Percentiles rank a stretch among this genome's conserved stretches.
Conservation (phyloP, 1,284 basidiomycete species). For the Fomitopsis betulina region DNA sequence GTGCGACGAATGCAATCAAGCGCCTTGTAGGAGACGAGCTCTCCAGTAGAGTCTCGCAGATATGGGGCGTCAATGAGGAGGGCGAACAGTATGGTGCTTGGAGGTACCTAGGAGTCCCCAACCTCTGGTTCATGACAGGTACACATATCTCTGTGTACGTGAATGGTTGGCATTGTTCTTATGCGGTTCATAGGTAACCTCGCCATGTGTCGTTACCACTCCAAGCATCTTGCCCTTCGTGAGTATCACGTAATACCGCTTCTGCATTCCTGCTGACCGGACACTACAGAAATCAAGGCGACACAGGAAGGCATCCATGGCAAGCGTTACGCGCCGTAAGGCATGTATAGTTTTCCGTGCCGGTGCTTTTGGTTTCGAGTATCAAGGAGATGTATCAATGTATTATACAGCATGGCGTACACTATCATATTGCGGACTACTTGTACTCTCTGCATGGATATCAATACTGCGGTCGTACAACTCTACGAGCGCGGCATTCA, state of each 20-base stretch:
- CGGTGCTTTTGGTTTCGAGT: background rate
- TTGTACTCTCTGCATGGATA: background rate
- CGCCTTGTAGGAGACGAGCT: slow-evolving; percentile 46
- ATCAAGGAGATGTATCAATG: background rate
- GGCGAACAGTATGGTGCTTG: slow-evolving; percentile 51
- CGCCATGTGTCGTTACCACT: slow-evolving; percentile 49
- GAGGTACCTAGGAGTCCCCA: slow-evolving; percentile 44
- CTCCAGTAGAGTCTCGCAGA: slow-evolving; percentile 37
- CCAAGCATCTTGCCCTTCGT: slow-evolving; percentile 59
- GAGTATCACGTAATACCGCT: slow-evolving; percentile 22
- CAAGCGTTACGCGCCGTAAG: slow-evolving; percentile 32
- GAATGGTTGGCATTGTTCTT: background rate
- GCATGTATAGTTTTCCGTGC: background rate
- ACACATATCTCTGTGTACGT: background rate
- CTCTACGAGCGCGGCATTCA: no score
- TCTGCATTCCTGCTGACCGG: background rate
- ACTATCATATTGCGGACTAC: background rate
- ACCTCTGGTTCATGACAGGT: slow-evolving; percentile 58
- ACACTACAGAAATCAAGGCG: slow-evolving; percentile 49
- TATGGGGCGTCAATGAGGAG: slow-evolving; percentile 48
- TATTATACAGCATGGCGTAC: background rate
- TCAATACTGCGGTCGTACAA: no score
- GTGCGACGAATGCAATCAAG: slow-evolving; percentile 35
- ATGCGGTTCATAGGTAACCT: slow-evolving; percentile 39
- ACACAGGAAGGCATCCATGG: slow-evolving; percentile 50